Conservation (phyloP, 805 yeast genomes). For the Ogataea naganishii region DNA sequence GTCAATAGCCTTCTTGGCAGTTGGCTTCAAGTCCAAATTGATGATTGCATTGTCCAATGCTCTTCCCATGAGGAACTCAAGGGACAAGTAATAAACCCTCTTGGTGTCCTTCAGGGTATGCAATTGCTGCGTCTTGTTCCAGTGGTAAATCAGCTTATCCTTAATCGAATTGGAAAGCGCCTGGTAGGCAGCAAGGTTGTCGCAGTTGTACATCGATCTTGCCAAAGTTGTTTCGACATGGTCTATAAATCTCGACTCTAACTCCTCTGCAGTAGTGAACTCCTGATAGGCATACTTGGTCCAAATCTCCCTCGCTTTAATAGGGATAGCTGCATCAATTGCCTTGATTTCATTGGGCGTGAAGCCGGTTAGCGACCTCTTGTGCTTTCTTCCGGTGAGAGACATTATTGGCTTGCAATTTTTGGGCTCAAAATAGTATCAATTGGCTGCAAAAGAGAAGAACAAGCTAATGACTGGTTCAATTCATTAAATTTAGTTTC, state of each 20-base stretch:
- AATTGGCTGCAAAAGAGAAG: too few relatives aligned
- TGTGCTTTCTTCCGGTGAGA: conserved; percentile 33
- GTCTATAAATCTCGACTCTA: conserved; percentile 62
- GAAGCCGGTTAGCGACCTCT: conserved; percentile 82
- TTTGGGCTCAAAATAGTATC: too few relatives aligned
- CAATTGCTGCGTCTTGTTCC: conserved; percentile 91
- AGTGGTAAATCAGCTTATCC: conserved; percentile 72
- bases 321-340: conserved; percentile 75
- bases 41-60: conserved; percentile 92
- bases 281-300: conserved; percentile 52
- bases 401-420: too few relatives aligned
- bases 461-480: too few relatives aligned
- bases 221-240: conserved; percentile 90
- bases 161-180: conserved; percentile 75
- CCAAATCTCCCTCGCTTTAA: conserved; percentile 73
- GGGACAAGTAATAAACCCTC: conserved; percentile 76
- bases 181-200: conserved; percentile 85
- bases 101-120: conserved; percentile 79
- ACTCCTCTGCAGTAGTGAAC: conserved; percentile 40
- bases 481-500: too few relatives aligned
- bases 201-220: conserved; percentile 88
- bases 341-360: conserved; percentile 83
- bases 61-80: conserved; percentile 90
- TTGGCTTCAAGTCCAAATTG: conserved; percentile 61
- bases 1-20: conserved; percentile 44